Base-by-base conservation (phyloP, 108 stramenopile species). In the Skeletonema menzelii region DNA sequence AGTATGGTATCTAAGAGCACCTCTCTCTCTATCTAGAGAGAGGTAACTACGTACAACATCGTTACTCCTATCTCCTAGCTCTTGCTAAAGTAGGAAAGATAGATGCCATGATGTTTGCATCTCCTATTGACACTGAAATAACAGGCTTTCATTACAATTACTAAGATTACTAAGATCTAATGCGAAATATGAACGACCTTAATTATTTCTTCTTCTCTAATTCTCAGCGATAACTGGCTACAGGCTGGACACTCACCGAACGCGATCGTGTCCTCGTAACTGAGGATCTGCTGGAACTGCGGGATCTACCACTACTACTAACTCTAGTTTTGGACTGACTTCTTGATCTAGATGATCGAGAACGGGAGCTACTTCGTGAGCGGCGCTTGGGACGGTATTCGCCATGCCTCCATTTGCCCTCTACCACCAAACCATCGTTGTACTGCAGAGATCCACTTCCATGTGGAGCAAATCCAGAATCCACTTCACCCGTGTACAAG, bases 351-450 rank as follows among this genome's bases (percentile, higher is more conserved):
- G 5, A 24, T 22, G 49, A 53, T 53, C 49, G 49, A 53, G 49
- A 53, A 24, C 49, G 49, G 22, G 49, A 53, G 49, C 49, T 53
- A 10, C 49, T 53, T 8, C 49, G 49, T 22, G 49, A 53, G 42
- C 58, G 47, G 5, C 34, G 35, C 13, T 55, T 58, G 17, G 53
- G 67, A 32, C 71, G 61, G 35, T 53, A 57, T 31, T 63, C 55
- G 20, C 78, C 79, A 42, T 65, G n/a, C 28, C 65, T 80, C 79
- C 79, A 80, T 60, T 69, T 61, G 14, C 79, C 79, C 22, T 80
- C 68, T 47, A 37, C 67, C 30, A 69, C 62, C 30, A 49, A 38
- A 37, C 53, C 56, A 57, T 69, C 58, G 22, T 70, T 66, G 17
- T 80, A 80, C 37, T 58, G 28, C 68, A 80, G 73, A 2, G 55